These are phyloP conservation scores for Colletotrichum lupini DNA, from an alignment of 2,329 filamentous ascomycete genomes.

Conservation along the genomic window DNA sequence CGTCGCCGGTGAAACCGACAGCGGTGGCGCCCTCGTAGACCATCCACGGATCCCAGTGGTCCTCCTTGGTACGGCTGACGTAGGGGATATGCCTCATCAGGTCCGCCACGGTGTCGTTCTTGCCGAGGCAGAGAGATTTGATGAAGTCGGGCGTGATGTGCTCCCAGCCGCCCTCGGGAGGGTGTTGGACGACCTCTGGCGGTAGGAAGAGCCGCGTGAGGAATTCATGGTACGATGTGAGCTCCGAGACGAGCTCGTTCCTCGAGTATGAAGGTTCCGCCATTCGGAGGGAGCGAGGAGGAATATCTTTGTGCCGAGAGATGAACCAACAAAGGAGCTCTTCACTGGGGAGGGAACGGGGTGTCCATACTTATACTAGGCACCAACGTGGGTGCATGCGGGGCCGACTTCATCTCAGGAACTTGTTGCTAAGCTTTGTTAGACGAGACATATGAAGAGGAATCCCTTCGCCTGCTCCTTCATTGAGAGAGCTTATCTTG, in stretches of 20 bases:
- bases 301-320: too few species aligned
- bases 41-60: not conserved
- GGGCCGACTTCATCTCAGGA: too few species aligned
- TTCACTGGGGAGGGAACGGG: too few species aligned
- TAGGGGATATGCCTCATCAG: not conserved
- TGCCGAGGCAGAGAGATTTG: not conserved
- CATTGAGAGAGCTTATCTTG: too few species aligned
- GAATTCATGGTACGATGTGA: not conserved
- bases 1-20: not conserved
- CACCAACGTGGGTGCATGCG: too few species aligned
- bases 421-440: too few species aligned
- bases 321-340: too few species aligned
- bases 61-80: not conserved
- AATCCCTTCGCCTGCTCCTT: too few species aligned
- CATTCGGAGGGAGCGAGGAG: too few species aligned
- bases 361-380: too few species aligned
- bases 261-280: too few species aligned
- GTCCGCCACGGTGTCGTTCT: not conserved
- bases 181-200: not conserved
- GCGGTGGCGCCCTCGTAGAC: not conserved
- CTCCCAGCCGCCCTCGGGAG: not conserved
- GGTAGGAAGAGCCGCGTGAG: not conserved
- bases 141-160: not conserved
- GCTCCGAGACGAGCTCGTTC: slow-evolving; percentile 3
- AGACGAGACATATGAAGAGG: too few species aligned